Evolutionary conservation across 2,329 filamentous ascomycete genomes (phyloP).

Genomic region (Scytalidium sp.): DNA sequence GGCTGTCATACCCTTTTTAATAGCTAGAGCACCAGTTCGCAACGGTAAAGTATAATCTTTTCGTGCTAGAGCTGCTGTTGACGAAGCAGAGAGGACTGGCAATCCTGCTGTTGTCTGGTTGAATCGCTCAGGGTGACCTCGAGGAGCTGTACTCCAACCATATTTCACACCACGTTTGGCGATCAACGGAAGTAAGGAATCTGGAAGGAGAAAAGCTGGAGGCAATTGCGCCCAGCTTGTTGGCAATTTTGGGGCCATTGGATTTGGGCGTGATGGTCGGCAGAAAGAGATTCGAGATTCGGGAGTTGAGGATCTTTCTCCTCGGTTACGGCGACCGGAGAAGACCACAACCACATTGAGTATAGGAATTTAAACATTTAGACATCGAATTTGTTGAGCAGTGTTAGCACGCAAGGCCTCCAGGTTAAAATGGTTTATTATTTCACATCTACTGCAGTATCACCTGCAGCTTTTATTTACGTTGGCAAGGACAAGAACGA

Average conservation of each 20-base stretch:
- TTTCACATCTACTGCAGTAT: conserved; percentile 82
- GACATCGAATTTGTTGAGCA: background rate
- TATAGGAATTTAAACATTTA: conserved; percentile 22
- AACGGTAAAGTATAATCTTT: conserved; percentile 57
- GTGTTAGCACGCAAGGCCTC: background rate
- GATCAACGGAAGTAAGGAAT: conserved; percentile 26
- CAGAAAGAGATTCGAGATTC: background rate
- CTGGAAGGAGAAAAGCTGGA: conserved; percentile 27
- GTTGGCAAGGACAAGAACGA: conserved; percentile 99
- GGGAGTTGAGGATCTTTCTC: conserved; percentile 3
- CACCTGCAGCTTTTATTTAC: conserved; percentile 84
- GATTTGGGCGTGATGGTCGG: conserved; percentile 14
- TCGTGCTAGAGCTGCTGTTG: conserved; percentile 58
- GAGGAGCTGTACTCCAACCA: conserved; percentile 58
- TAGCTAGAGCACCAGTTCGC: conserved; percentile 78
- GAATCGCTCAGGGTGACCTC: conserved; percentile 50
- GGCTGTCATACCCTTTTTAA: conserved; percentile 96
- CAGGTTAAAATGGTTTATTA: conserved; percentile 79
- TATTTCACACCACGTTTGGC: conserved; percentile 31
- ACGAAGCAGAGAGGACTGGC: conserved; percentile 53
- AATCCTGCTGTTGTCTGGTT: conserved; percentile 57
- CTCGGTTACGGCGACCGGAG: conserved; percentile 18
- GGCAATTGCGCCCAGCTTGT: conserved; percentile 28
- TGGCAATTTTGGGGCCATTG: conserved; percentile 32
- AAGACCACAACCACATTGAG: conserved; percentile 17